These are phyloP conservation scores for Pleurotus ostreatus DNA, from an alignment of 768 basidiomycete species.

Conservation along the genomic window DNA sequence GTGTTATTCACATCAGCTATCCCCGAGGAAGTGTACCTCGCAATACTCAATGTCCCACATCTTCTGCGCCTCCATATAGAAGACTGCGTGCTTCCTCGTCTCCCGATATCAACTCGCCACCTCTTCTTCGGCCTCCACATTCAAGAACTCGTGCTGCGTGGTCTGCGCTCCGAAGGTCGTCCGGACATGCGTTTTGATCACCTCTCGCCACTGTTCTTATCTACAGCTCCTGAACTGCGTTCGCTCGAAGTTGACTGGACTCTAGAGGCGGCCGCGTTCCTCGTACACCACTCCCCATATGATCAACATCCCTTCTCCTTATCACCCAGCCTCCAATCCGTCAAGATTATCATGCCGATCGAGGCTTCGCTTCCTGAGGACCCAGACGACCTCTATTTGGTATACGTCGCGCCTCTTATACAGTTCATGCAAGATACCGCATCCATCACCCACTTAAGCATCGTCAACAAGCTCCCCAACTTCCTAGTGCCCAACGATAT, in stretches of 20 bases:
- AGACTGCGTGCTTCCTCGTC: not conserved
- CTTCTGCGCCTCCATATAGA: slow-evolving; percentile 2
- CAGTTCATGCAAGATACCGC: slow-evolving; percentile 2
- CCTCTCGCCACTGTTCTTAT: not conserved
- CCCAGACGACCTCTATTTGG: slow-evolving; percentile 1
- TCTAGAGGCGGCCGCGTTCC: not conserved
- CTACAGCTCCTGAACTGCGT: not conserved
- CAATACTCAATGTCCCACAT: not conserved
- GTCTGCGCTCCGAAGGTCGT: not conserved
- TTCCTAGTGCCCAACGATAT: slow-evolving; percentile 1
- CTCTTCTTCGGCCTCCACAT: not conserved
- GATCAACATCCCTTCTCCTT: not conserved
- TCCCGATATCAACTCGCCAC: not conserved
- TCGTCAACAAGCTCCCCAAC: not conserved
- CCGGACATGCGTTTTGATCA: not conserved
- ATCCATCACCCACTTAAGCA: not conserved
- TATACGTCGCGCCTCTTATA: not conserved
- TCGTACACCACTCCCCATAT: not conserved
- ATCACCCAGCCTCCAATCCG: not conserved
- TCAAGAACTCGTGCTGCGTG: not conserved
- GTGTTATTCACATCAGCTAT: not conserved
- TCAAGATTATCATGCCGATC: not conserved
- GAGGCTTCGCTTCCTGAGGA: not conserved
- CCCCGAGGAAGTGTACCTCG: not conserved
- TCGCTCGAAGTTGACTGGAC: slow-evolving; percentile 1